These are phyloP conservation scores for Fusarium algeriense DNA, from an alignment of 2,329 filamentous ascomycete genomes.

Conservation along the genomic window DNA sequence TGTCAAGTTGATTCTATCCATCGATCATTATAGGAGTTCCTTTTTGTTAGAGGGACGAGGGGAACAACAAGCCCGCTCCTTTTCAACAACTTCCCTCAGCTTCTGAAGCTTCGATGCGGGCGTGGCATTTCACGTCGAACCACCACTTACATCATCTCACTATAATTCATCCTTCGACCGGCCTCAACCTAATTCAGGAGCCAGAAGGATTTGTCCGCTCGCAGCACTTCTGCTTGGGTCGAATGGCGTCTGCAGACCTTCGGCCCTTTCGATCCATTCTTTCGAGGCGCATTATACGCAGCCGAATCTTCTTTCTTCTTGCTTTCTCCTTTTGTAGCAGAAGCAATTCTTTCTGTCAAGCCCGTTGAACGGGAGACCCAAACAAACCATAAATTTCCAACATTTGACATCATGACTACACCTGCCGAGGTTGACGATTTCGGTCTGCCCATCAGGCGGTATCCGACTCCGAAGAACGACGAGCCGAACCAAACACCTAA, in stretches of 20 bases:
- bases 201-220: constrained; percentile 37
- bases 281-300: constrained; percentile 43
- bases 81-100: constrained; percentile 13
- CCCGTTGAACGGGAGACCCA: constrained; percentile 20
- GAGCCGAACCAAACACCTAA: constrained; percentile 29
- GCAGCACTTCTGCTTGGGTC: constrained; percentile 30
- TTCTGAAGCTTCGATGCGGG: constrained; percentile 5
- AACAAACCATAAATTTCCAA: constrained; percentile 9
- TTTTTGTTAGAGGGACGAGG: constrained; percentile 30
- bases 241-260: constrained; percentile 41
- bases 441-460: constrained; percentile 73
- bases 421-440: constrained; percentile 74
- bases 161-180: constrained; percentile 9
- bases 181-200: constrained; percentile 35
- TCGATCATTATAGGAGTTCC: constrained; percentile 38
- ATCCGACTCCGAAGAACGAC: constrained; percentile 50
- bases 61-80: constrained; percentile 20
- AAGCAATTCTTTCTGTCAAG: background rate
- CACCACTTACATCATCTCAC: constrained; percentile 31
- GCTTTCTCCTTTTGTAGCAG: background rate
- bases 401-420: constrained; percentile 43
- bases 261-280: constrained; percentile 39
- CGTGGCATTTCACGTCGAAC: constrained; percentile 14
- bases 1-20: constrained; percentile 30
- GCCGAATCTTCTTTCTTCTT: constrained; percentile 16